Percentiles rank a stretch among this genome's conserved stretches.
Conservation (phyloP, 1,284 basidiomycete genomes). For the Ceratobasidium sp. region DNA sequence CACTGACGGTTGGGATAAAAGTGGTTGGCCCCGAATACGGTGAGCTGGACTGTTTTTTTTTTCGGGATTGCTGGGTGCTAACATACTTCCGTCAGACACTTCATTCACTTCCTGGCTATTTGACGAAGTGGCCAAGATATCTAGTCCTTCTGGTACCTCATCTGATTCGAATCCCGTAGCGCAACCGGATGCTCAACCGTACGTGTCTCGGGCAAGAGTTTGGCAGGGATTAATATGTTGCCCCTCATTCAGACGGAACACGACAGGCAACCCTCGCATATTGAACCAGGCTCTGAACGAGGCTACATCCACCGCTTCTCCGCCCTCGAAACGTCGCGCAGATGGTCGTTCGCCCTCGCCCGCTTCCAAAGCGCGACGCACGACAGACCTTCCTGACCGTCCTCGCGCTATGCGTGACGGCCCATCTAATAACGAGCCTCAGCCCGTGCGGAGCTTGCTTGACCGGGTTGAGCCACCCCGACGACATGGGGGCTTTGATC, state of each 20-base stretch:
- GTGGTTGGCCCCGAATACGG: constrained; percentile 82
- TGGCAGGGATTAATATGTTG: neutral
- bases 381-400: constrained; percentile 71
- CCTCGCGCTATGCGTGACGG: constrained; percentile 77
- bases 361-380: constrained; percentile 64
- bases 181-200: constrained; percentile 24
- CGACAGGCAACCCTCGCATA: constrained; percentile 25
- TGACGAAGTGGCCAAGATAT: constrained; percentile 67
- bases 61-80: neutral
- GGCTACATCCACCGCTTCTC: constrained; percentile 47
- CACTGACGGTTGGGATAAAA: constrained; percentile 48
- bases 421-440: constrained; percentile 54
- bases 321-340: constrained; percentile 66
- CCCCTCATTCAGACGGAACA: neutral
- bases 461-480: constrained; percentile 67
- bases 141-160: constrained; percentile 12
- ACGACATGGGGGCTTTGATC: constrained; percentile 46
- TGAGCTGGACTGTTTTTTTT: constrained; percentile 50
- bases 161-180: neutral
- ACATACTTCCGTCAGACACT: constrained; percentile 59
- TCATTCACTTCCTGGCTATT: constrained; percentile 87
- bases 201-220: neutral
- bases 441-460: constrained; percentile 60
- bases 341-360: constrained; percentile 79
- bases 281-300: constrained; percentile 46